Percentiles rank a stretch among this genome's conserved stretches.
These are phyloP conservation scores for Lipomyces mesembrius DNA, from an alignment of 805 yeast genomes.

Conservation along the genomic window DNA sequence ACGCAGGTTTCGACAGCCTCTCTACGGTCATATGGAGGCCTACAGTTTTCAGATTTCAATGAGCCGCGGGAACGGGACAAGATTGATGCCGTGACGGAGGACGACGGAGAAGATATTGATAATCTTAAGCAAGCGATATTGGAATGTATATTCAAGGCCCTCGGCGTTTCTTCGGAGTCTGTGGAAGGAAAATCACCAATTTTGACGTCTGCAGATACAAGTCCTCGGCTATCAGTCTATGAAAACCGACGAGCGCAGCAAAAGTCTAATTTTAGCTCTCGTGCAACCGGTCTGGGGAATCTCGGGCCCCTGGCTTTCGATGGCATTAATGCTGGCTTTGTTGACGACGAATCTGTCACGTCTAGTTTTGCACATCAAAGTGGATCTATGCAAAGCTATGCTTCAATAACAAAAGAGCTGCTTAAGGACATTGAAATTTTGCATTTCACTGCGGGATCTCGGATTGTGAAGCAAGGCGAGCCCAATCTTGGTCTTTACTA, in stretches of 20 bases:
- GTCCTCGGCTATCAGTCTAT: constrained; percentile 25
- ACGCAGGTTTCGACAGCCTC: neutral
- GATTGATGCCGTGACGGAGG: constrained; percentile 1
- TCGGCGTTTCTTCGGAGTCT: constrained; percentile 60
- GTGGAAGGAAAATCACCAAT: constrained; percentile 14
- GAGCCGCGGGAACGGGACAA: constrained; percentile 3
- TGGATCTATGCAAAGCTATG: constrained; percentile 3
- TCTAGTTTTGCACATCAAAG: constrained; percentile 15
- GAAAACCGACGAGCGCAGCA: constrained; percentile 18
- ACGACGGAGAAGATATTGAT: constrained; percentile 11
- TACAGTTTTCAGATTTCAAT: neutral
- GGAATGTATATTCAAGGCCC: constrained; percentile 68
- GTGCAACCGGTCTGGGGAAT: constrained; percentile 8
- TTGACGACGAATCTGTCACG: constrained; percentile 45
- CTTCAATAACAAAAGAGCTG: constrained; percentile 51
- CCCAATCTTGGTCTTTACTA: constrained; percentile 76
- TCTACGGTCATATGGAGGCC: constrained; percentile 6
- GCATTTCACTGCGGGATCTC: constrained; percentile 57
- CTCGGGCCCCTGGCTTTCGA: constrained; percentile 25
- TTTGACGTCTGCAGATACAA: constrained; percentile 20
- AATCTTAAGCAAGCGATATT: constrained; percentile 54
- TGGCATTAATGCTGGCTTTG: constrained; percentile 3
- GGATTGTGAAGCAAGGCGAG: constrained; percentile 66
- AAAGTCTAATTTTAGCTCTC: neutral
- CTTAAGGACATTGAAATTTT: constrained; percentile 63